Percentiles rank a stretch among this genome's conserved stretches.
Conservation (phyloP, 1,284 basidiomycete genomes). For the Austroboletus niveus region DNA sequence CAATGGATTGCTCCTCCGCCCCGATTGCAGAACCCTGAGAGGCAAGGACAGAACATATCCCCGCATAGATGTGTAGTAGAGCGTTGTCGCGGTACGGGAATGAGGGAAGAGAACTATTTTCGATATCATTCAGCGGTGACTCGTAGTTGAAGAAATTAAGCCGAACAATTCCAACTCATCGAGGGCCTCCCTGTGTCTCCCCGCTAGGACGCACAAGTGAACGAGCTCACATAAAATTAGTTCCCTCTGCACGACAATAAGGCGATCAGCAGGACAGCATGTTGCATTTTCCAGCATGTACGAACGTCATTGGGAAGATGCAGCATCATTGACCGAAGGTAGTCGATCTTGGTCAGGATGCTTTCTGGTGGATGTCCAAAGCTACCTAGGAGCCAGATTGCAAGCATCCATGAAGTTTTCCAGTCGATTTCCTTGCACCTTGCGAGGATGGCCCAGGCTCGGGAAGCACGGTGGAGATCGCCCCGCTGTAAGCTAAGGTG, state of each 20-base stretch:
- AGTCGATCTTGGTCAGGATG: conserved; percentile 49
- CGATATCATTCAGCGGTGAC: conserved; percentile 8
- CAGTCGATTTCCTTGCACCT: conserved; percentile 82
- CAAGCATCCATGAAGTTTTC: conserved; percentile 73
- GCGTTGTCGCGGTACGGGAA: conserved; percentile 84
- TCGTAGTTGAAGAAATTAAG: conserved; percentile 2
- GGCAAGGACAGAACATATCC: conserved; percentile 64
- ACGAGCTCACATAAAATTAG: conserved; percentile 72
- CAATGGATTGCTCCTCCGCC: conserved; percentile 6
- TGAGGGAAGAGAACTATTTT: conserved; percentile 72
- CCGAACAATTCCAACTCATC: conserved; percentile 82
- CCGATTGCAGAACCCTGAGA: conserved; percentile 37
- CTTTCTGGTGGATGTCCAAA: conserved; percentile 30
- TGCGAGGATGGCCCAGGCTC: conserved; percentile 80
- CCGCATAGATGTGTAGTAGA: conserved; percentile 78
- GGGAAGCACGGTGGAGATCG: conserved; percentile 64
- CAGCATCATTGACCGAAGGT: conserved; percentile 66
- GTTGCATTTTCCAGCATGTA: conserved; percentile 3
- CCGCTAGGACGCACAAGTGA: conserved; percentile 59
- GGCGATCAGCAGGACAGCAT: conserved; percentile 13
- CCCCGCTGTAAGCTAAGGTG: conserved; percentile 70
- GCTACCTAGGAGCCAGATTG: conserved; percentile 54
- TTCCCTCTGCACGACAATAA: conserved; percentile 56
- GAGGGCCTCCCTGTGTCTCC: conserved; percentile 64
- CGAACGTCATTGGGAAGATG: conserved; percentile 63